Conservation (phyloP, 768 basidiomycete species). For the Imleria badia region DNA sequence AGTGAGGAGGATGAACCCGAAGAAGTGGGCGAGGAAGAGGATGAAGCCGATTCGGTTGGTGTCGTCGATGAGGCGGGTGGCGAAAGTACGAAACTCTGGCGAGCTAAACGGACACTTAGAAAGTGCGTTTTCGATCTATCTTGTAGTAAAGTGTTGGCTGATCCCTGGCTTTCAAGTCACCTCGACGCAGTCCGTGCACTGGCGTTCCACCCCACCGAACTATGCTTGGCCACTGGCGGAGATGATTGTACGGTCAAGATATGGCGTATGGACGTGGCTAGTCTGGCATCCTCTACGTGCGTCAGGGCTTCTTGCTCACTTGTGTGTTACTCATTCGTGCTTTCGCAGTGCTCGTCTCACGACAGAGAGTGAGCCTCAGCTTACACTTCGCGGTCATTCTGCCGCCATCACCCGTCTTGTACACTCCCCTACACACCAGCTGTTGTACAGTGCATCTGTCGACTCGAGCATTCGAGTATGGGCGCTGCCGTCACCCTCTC, state of each 20-base stretch:
- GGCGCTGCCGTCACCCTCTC: conserved; percentile 71
- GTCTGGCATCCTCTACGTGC: conserved; percentile 74
- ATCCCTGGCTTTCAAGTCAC: conserved; percentile 54
- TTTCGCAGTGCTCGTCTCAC: conserved; percentile 58
- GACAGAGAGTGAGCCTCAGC: conserved; percentile 89
- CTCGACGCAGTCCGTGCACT: conserved; percentile 90
- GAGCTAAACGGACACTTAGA: conserved; percentile 80
- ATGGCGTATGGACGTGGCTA: conserved; percentile 84
- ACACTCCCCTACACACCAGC: conserved; percentile 70
- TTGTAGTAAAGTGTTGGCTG: neutral
- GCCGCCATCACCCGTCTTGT: conserved; percentile 86
- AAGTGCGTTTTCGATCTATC: conserved; percentile 58
- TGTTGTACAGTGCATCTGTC: conserved; percentile 88
- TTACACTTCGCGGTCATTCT: conserved; percentile 92
- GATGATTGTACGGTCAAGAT: conserved; percentile 96
- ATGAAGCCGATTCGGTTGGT: conserved; percentile 50
- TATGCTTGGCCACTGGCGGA: conserved; percentile 88
- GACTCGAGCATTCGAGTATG: conserved; percentile 94
- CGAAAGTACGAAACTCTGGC: conserved; percentile 78
- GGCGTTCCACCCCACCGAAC: conserved; percentile 83
- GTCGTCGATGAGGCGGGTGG: conserved; percentile 67
- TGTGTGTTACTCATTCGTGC: conserved; percentile 3
- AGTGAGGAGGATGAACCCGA: conserved; percentile 59
- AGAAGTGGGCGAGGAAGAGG: conserved; percentile 67
- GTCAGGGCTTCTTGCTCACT: conserved; percentile 32